These are phyloP conservation scores for Sphenostylis stenocarpa DNA, from an alignment of 306 rosid genomes.

Conservation along the genomic window DNA sequence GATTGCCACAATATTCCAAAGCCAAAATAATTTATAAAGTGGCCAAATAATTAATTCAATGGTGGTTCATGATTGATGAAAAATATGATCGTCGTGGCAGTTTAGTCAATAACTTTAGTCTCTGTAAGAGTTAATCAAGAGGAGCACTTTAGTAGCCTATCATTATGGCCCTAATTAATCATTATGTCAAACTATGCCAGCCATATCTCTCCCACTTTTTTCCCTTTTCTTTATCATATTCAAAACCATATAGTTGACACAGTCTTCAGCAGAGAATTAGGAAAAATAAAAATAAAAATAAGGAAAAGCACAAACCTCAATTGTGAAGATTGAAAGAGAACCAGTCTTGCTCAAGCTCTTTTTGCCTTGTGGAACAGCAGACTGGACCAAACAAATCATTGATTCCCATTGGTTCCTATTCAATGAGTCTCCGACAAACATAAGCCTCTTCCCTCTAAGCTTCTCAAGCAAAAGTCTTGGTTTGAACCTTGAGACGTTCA, in stretches of 20 bases:
- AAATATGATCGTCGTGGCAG: not conserved
- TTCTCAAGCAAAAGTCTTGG: conserved; percentile 83
- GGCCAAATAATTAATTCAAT: not conserved
- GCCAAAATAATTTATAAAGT: not conserved
- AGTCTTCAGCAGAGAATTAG: not conserved
- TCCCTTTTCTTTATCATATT: not conserved
- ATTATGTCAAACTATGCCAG: conserved; percentile 1
- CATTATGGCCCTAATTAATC: not conserved
- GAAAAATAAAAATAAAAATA: not conserved
- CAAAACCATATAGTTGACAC: not conserved
- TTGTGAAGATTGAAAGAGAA: conserved; percentile 68
- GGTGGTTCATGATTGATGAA: not conserved
- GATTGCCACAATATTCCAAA: conserved; percentile 4
- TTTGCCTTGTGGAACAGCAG: conserved; percentile 62
- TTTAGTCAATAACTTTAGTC: not conserved
- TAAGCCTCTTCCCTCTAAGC: conserved; percentile 87
- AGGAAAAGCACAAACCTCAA: conserved; percentile 53
- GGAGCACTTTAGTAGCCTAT: not conserved
- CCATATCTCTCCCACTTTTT: not conserved
- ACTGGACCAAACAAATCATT: conserved; percentile 88
- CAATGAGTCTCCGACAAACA: conserved; percentile 98
- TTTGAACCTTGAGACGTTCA: conserved; percentile 55
- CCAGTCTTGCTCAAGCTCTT: conserved; percentile 70
- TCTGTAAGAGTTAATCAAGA: not conserved
- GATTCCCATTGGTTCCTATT: conserved; percentile 99